Evolutionary conservation across 176 grass and related monocot genomes (phyloP), one percentile per base, ranked within the genome.

Genomic region (Elymus sibiricus): DNA sequence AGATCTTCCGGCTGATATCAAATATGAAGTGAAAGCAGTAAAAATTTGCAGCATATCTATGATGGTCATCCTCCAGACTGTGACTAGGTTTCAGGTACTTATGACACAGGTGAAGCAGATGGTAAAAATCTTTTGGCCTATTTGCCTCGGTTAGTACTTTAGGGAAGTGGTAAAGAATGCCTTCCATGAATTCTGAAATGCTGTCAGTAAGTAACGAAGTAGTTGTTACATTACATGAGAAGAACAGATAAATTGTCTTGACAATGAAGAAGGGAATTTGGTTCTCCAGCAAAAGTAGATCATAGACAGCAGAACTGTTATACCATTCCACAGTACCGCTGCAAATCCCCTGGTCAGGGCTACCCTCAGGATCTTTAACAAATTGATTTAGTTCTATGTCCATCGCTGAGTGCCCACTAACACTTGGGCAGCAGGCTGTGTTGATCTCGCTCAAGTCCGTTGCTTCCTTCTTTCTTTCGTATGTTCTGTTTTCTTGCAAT

Each of bases 231-330:
- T 76, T 3, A 1, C 8, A 26, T 49, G 73, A 26, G 55, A 25
- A 39, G 11, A 62, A 10, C 76, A 3, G 55, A 17, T 79, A 26
- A 79, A 79, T 3, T 26, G 0, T 6, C 32, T 25, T 79, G 11
- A 79, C 7, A 61, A 79, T 19, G 0, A 62, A 78, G 12, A 78
- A 79, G 1, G 56, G 70, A 73, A 73, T 73, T 4, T 73, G 70
- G 6, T 73, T 73, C 70, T 73, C 70, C 2, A 73, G 12, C 76
- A 79, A 39, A 9, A 79, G 76, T 19, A 79, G 76, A 0, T 79
- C 76, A 62, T 79, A 79, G 0, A 79, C 55, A 79, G 32, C 76
- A 79, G 76, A 79, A 79, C 76, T 79, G 1, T 79, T 62, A 11
- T 79, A 79, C 76, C 76, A 62, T 62, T 62, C 34, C 0, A 26